A percentile compares a stretch with the other conserved stretches of the same genome.
These are phyloP conservation scores for Penicillium aurantiogriseum DNA, from an alignment of 2,329 filamentous ascomycete species.

Conservation along the genomic window DNA sequence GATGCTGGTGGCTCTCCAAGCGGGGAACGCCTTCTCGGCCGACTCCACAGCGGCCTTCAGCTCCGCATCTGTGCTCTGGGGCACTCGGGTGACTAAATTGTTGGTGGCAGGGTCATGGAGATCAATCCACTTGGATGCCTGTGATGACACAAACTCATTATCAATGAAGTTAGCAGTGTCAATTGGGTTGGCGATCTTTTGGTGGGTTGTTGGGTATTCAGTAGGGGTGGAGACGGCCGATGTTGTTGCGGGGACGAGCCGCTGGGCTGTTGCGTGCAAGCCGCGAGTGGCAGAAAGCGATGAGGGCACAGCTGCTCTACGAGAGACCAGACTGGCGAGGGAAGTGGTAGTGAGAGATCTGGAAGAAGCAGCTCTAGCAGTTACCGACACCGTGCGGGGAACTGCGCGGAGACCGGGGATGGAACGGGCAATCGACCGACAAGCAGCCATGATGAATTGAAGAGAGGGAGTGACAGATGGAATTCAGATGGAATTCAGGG, in stretches of 20 bases:
- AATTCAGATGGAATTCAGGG: neutral
- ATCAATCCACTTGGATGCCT: slow-evolving; percentile 62
- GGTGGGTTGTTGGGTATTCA: slow-evolving; percentile 57
- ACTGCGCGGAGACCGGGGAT: slow-evolving; percentile 41
- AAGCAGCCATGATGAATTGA: slow-evolving; percentile 36
- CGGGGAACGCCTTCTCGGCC: slow-evolving; percentile 62
- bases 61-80: slow-evolving; percentile 64
- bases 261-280: slow-evolving; percentile 56
- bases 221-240: slow-evolving; percentile 51
- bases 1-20: slow-evolving; percentile 60
- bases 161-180: slow-evolving; percentile 65
- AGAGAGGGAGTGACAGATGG: neutral
- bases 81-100: slow-evolving; percentile 64
- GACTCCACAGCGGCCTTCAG: slow-evolving; percentile 61
- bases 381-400: slow-evolving; percentile 36
- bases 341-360: slow-evolving; percentile 29
- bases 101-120: slow-evolving; percentile 65
- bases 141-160: slow-evolving; percentile 60
- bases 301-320: slow-evolving; percentile 15
- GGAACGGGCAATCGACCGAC: slow-evolving; percentile 37
- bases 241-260: slow-evolving; percentile 51
- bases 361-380: slow-evolving; percentile 27
- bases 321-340: slow-evolving; percentile 18
- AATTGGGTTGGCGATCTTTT: slow-evolving; percentile 53
- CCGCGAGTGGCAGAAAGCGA: slow-evolving; percentile 30